Evolutionary conservation across 2,329 filamentous ascomycete genomes (phyloP), one percentile per base, ranked within the genome.

Genomic region (Alternaria solani): DNA sequence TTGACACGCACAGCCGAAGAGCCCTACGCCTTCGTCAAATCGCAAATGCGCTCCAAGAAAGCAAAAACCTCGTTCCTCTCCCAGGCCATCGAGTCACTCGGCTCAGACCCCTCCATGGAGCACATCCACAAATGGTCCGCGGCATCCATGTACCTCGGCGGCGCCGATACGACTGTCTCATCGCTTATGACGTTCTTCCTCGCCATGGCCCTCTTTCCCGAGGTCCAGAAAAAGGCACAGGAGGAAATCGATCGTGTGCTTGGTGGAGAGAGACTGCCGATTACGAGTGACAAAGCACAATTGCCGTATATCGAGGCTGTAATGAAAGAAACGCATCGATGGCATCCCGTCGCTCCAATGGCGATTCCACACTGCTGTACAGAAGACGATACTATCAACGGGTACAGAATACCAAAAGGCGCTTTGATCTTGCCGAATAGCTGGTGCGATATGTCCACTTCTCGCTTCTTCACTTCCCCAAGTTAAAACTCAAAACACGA

Each of bases 201-300:
- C 0, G 85, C 84, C 0, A 86, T 86, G 72, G 81, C 79, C 16
- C 74, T 85, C 7, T 84, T 83, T 38, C 82, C 82, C 0, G 69
- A 77, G 2, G 74, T 85, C 0, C 84, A 85, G 51, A 67, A 68
- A 23, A 85, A 84, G 58, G 83, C 82, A 0, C 81, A 81, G 60
- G 73, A 73, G 5, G 77, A 82, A 42, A 71, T 88, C 12, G 85
- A 88, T 57, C 67, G 73, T 4, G 81, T 86, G 0, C 78, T 86
- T 5, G 84, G 83, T 2, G 66, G 66, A 7, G 72, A 75, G 25
- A 74, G 84, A 14, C 72, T 87, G 0, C 85, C 85, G 0, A 75
- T 71, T 1, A 81, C 83, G 47, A 75, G 79, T 3, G 85, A 87
- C 61, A 75, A 81, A 16, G 74, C 78, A 0, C 71, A 68, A 3